These are phyloP conservation scores for Sporothrix phasma DNA, from an alignment of 2,329 filamentous ascomycete species.

Conservation along the genomic window DNA sequence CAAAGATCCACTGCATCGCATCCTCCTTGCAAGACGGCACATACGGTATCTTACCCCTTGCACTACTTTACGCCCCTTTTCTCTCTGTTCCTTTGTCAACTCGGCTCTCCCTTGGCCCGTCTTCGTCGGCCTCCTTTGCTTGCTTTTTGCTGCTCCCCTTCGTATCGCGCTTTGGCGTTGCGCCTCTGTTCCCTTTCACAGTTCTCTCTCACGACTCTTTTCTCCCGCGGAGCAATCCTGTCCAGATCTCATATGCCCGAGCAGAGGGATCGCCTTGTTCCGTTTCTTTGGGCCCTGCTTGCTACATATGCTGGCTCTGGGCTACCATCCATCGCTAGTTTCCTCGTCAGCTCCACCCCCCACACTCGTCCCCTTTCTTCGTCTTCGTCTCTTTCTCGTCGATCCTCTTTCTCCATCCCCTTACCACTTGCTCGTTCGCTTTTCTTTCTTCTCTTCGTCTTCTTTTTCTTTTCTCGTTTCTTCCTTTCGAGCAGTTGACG, in stretches of 20 bases:
- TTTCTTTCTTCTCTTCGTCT: background rate
- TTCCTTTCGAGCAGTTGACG: background rate
- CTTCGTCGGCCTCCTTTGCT: background rate
- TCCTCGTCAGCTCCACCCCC: background rate
- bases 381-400: slow-evolving; percentile 8
- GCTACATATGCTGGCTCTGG: slow-evolving; percentile 5
- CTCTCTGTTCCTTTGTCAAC: background rate
- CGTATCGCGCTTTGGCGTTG: background rate
- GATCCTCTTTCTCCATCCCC: slow-evolving; percentile 10
- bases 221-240: background rate
- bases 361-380: slow-evolving; percentile 4
- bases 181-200: background rate
- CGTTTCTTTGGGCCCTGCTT: slow-evolving; percentile 7
- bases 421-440: slow-evolving; percentile 4
- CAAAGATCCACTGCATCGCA: slow-evolving; percentile 4
- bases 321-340: slow-evolving; percentile 7
- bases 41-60: too few relatives aligned
- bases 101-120: background rate
- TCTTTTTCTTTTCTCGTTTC: background rate
- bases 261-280: background rate
- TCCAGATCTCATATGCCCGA: background rate
- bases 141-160: background rate
- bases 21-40: slow-evolving; percentile 3
- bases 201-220: background rate
- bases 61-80: slow-evolving; percentile 8